A percentile compares a stretch with the other conserved stretches of the same genome.
Conservation (phyloP, 2,329 filamentous ascomycete genomes). For the Penicillium sp. region DNA sequence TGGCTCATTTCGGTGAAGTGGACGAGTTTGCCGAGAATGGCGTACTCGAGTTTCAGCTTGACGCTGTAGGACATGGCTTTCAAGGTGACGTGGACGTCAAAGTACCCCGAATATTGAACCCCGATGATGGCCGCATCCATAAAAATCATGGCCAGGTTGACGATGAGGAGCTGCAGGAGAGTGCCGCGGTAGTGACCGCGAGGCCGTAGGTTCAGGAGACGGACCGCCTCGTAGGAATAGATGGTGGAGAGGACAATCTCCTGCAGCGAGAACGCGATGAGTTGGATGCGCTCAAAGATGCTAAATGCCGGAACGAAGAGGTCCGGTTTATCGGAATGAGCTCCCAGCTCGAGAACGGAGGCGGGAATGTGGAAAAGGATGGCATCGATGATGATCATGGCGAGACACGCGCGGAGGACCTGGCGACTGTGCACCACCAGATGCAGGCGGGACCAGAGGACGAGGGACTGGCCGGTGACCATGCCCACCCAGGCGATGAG, state of each 20-base stretch:
- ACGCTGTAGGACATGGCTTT: constrained; percentile 44
- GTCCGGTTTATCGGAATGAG: constrained; percentile 22
- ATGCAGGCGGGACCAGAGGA: constrained; percentile 46
- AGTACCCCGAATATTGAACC: constrained; percentile 37
- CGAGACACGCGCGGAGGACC: constrained; percentile 34
- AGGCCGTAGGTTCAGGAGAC: constrained; percentile 42
- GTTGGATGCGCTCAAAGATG: constrained; percentile 49
- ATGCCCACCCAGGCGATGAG: constrained; percentile 42
- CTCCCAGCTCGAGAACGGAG: constrained; percentile 38
- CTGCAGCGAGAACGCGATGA: constrained; percentile 51
- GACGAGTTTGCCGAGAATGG: constrained; percentile 39
- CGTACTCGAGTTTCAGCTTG: constrained; percentile 45
- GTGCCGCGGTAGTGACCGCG: constrained; percentile 34
- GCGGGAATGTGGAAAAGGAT: constrained; percentile 39
- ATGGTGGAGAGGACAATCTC: constrained; percentile 48
- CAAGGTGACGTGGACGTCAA: constrained; percentile 40
- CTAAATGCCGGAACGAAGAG: constrained; percentile 32
- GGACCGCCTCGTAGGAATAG: constrained; percentile 49
- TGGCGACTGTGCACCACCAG: constrained; percentile 36
- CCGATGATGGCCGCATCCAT: constrained; percentile 41
- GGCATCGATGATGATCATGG: constrained; percentile 42
- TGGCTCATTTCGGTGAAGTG: constrained; percentile 15
- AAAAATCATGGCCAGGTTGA: constrained; percentile 43
- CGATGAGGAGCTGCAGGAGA: constrained; percentile 42
- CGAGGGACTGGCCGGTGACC: constrained; percentile 45